Conservation (phyloP, 139 green algal genomes). For the Chlamydomonas sp. region DNA sequence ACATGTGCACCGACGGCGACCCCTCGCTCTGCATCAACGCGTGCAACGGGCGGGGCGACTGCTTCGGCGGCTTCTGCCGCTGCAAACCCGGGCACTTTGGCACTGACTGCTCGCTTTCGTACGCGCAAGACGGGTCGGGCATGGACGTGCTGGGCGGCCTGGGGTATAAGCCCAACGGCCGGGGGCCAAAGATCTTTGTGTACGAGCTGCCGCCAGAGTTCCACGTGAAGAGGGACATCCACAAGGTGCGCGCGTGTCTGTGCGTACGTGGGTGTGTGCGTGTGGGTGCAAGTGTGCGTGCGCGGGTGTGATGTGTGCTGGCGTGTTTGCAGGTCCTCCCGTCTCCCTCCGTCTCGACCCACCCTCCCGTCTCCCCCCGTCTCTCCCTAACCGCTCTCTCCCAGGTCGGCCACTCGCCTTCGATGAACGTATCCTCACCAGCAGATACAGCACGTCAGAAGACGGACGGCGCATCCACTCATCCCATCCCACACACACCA, state of each 20-base stretch:
- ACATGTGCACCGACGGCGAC: slow-evolving; percentile 28
- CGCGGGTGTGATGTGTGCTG: not conserved
- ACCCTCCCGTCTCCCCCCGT: not conserved
- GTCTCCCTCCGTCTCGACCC: not conserved
- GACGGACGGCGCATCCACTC: not conserved
- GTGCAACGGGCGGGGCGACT: slow-evolving; percentile 20
- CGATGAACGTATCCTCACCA: no score
- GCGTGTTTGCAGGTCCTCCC: not conserved
- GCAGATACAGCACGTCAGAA: not conserved
- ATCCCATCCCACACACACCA: not conserved
- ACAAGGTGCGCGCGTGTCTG: no score
- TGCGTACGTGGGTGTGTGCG: no score
- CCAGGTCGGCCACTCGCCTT: no score
- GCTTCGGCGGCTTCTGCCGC: slow-evolving; percentile 15
- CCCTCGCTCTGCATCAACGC: slow-evolving; percentile 29
- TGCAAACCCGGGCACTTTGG: slow-evolving; percentile 22
- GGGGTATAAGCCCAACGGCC: slow-evolving; percentile 18
- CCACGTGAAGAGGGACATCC: slow-evolving; percentile 33
- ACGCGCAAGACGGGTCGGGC: not conserved
- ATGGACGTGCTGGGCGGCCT: slow-evolving; percentile 13
- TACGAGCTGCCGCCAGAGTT: slow-evolving; percentile 40
- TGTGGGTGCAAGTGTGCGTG: not conserved
- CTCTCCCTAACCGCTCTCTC: not conserved
- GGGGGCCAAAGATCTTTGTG: slow-evolving; percentile 25
- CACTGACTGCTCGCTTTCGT: slow-evolving; percentile 31